These are phyloP conservation scores for Linnemannia exigua DNA, from an alignment of 192 early-diverging fungal genomes.

Conservation along the genomic window DNA sequence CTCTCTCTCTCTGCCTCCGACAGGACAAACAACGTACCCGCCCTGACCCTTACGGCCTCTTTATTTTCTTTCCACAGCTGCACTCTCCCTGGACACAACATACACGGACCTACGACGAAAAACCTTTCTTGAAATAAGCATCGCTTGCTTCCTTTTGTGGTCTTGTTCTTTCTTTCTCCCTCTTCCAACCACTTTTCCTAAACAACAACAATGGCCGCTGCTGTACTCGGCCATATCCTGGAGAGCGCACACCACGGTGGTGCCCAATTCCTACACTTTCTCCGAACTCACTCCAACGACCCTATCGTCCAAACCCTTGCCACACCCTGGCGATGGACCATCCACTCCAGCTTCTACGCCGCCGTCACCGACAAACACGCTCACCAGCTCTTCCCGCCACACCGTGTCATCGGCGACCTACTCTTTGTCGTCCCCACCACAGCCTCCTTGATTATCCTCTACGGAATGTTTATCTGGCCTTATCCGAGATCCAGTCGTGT, in stretches of 20 bases:
- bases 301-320: not conserved
- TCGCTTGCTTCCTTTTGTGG: not conserved
- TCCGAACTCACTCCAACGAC: not conserved
- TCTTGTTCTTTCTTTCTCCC: not conserved
- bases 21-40: not conserved
- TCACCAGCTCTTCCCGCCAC: not conserved
- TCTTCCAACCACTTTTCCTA: not conserved
- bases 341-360: conserved; percentile 8
- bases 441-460: conserved; percentile 16
- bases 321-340: not conserved
- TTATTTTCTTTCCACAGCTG: not conserved
- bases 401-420: not conserved
- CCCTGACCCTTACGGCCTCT: not conserved
- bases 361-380: conserved; percentile 7
- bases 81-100: not conserved
- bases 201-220: no score
- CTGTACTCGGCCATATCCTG: not conserved
- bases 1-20: not conserved
- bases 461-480: conserved; percentile 14
- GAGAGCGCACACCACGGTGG: not conserved
- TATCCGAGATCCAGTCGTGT: conserved; percentile 11
- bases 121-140: not conserved
- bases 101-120: not conserved
- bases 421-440: conserved; percentile 2
- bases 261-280: not conserved